Evolutionary conservation across 306 rosid genomes (phyloP), one percentile per base, ranked within the genome.

Genomic region (Rubus parviflorus): DNA sequence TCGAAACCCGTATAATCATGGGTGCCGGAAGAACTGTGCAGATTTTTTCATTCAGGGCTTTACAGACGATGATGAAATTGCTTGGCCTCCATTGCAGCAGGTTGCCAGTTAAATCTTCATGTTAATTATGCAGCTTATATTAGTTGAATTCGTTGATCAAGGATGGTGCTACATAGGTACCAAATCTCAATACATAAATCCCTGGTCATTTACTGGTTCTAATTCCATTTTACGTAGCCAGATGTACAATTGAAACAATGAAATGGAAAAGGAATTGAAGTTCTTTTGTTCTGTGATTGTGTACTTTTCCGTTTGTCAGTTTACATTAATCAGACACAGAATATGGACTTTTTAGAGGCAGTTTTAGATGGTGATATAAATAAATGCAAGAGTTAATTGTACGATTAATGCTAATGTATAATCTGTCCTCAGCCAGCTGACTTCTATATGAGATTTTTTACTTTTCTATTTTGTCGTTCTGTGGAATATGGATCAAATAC

Each of bases 1-100:
- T 84, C 87, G 87, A 62, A 92, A 95, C 82, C 99, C 96, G 35
- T 92, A 89, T 78, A 88, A 90, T 80, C 90, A 85, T 68, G 98
- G 97, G 8, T 92, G 90, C 60, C 53, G 80, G 83, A 95, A 90
- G 86, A 95, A 95, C 79, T 95, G 97, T 83, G 64, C 75, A 17
- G 92, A 95, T 82, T 90, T 95, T 72, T 22, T 92, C 65, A 82
- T 89, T 63, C 86, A 84, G 63, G 99, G 99, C 51, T 72, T 87
- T 77, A 87, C 92, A 49, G 78, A 89, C 49, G 98, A 93, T 63
- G 81, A 81, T 49, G 83, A 83, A 62, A 84, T 90, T 74, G 97
- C 97, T 70, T 88, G 95, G 97, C 93, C 91, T 70, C 85, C 91
- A 54, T 83, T 90, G 71, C 92, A 89, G 89, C 94, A 77, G 77